Evolutionary conservation across 1,284 basidiomycete species (phyloP).

Genomic region (Ustilago trichophora): DNA sequence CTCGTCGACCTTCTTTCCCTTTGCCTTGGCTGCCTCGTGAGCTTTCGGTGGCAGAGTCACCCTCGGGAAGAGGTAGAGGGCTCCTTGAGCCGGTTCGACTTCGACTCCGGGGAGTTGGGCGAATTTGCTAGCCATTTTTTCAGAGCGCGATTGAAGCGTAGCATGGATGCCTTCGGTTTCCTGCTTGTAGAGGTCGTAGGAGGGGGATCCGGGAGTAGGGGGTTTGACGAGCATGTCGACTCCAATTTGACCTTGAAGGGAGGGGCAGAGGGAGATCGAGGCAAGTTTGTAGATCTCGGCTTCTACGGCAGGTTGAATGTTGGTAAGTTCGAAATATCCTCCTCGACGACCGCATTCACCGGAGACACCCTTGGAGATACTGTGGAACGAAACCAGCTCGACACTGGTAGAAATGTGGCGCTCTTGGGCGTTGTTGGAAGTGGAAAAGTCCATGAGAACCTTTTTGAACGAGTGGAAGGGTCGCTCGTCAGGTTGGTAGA

Average conservation of each 20-base stretch:
- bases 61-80: conserved; percentile 84
- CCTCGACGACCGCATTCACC: conserved; percentile 65
- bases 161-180: conserved; percentile 53
- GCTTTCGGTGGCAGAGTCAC: conserved; percentile 72
- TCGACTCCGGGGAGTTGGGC: conserved; percentile 52
- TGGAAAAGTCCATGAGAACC: conserved; percentile 58
- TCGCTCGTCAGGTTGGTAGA: conserved; percentile 58
- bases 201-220: conserved; percentile 49
- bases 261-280: conserved; percentile 61
- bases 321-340: conserved; percentile 64
- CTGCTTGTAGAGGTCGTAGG: conserved; percentile 54
- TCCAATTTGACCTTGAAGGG: conserved; percentile 63
- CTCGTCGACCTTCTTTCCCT: conserved; percentile 60
- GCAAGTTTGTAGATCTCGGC: conserved; percentile 64
- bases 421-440: conserved; percentile 36
- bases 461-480: conserved; percentile 65
- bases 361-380: conserved; percentile 62
- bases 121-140: conserved; percentile 57
- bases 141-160: conserved; percentile 51
- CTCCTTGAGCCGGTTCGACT: conserved; percentile 73
- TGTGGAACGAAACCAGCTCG: conserved; percentile 64
- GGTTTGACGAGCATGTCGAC: conserved; percentile 64
- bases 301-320: conserved; percentile 61
- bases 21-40: conserved; percentile 50
- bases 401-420: conserved; percentile 52